Evolutionary conservation across 176 grass and related monocot genomes (phyloP).

Genomic region (Oryza coarctata): DNA sequence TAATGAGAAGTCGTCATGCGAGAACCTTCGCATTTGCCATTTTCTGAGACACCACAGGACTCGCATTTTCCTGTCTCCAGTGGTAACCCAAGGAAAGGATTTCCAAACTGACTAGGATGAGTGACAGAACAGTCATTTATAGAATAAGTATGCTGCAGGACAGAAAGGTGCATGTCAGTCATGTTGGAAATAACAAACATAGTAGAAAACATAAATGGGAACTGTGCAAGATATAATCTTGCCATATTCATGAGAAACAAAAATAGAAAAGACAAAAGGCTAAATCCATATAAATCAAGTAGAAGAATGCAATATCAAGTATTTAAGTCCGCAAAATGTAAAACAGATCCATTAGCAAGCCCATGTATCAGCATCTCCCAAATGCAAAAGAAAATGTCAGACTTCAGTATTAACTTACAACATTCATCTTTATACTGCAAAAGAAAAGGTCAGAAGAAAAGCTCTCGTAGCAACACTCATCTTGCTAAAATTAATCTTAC

Average conservation of each 20-base stretch:
- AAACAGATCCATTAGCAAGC: no score
- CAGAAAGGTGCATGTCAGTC: slow-evolving; percentile 15
- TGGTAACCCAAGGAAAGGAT: slow-evolving; percentile 90
- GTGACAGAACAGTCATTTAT: slow-evolving; percentile 73
- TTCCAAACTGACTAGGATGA: slow-evolving; percentile 80
- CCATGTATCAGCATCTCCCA: neutral
- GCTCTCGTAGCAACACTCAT: neutral
- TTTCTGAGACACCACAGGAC: slow-evolving; percentile 81
- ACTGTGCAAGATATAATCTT: neutral
- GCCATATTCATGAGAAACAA: neutral
- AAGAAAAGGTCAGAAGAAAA: neutral
- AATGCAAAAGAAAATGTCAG: neutral
- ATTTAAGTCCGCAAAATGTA: neutral
- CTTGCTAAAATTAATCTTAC: neutral
- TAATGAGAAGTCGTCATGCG: slow-evolving; percentile 14
- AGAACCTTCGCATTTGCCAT: slow-evolving; percentile 85
- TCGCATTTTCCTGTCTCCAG: slow-evolving; percentile 85
- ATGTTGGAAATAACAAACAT: slow-evolving; percentile 7
- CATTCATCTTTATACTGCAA: no score
- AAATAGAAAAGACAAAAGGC: neutral
- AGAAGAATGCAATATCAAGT: neutral
- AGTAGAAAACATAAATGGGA: neutral
- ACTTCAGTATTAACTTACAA: neutral
- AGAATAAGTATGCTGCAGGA: slow-evolving; percentile 58
- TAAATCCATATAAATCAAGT: neutral